Conservation (phyloP, 129 eudicot species). For the Pulicaria dysenterica region DNA sequence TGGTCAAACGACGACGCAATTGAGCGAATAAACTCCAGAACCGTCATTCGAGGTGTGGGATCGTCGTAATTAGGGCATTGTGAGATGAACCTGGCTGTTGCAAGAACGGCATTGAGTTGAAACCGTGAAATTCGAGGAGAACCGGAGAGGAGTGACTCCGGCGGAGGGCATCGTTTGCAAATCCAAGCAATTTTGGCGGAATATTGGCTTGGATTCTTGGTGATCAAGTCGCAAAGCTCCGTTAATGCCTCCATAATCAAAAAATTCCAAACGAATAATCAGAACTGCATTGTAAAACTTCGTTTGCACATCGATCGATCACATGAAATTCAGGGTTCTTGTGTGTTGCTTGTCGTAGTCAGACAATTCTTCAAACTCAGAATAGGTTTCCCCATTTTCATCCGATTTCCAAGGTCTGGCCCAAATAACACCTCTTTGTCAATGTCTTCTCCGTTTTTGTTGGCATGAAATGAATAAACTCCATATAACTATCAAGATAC, state of each 20-base stretch:
- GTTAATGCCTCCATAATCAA: constrained; percentile 72
- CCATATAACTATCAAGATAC: too few relatives aligned
- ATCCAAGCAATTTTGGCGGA: constrained; percentile 69
- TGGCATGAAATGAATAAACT: constrained; percentile 10
- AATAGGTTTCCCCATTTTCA: constrained; percentile 24
- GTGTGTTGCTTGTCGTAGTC: too few relatives aligned
- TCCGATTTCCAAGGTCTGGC: constrained; percentile 21
- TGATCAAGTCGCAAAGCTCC: constrained; percentile 82
- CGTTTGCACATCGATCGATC: constrained; percentile 17
- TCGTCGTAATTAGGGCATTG: constrained; percentile 59
- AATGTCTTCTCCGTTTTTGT: constrained; percentile 31
- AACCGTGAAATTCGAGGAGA: constrained; percentile 78
- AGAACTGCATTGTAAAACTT: background rate
- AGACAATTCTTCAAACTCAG: constrained; percentile 12
- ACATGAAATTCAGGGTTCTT: constrained; percentile 3
- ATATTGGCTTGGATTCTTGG: constrained; percentile 60
- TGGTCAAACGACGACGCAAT: constrained; percentile 61
- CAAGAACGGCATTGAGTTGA: constrained; percentile 85
- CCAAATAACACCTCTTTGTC: constrained; percentile 1
- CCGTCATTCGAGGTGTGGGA: constrained; percentile 44
- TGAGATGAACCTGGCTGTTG: constrained; percentile 69
- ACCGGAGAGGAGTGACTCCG: constrained; percentile 60
- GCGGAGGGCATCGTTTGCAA: constrained; percentile 78
- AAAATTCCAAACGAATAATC: constrained; percentile 12
- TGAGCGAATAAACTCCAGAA: constrained; percentile 65